Percentiles rank a stretch among this genome's conserved stretches.
Conservation (phyloP, 768 basidiomycete genomes). For the Lentinula aciculospora region DNA sequence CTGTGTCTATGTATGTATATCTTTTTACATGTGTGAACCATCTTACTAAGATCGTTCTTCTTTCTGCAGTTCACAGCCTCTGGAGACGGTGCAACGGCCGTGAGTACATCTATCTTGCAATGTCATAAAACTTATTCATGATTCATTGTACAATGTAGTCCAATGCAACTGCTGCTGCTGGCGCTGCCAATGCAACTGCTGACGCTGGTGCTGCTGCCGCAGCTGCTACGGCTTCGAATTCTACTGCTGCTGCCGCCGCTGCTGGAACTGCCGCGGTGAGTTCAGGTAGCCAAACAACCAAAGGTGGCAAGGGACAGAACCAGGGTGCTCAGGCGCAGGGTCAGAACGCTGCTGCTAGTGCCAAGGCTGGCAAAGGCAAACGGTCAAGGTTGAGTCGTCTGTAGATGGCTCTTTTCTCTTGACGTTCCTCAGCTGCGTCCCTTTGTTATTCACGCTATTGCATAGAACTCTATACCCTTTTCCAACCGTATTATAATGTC, state of each 20-base stretch:
- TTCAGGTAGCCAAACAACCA: no score
- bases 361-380: background rate
- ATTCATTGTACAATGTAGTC: background rate
- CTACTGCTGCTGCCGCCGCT: conserved; percentile 12
- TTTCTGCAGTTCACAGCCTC: conserved; percentile 26
- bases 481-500: background rate
- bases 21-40: conserved; percentile 1
- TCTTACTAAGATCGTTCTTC: conserved; percentile 5
- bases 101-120: background rate
- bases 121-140: background rate
- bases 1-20: conserved; percentile 44
- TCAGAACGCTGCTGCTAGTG: background rate
- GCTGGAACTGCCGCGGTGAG: conserved; percentile 7
- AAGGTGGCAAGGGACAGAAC: background rate
- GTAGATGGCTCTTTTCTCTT: background rate
- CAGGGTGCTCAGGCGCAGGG: background rate
- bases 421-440: background rate
- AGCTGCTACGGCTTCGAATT: conserved; percentile 9
- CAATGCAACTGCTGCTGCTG: conserved; percentile 6
- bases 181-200: background rate
- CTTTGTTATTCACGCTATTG: background rate
- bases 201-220: conserved; percentile 6
- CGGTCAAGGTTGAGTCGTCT: background rate
- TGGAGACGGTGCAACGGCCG: conserved; percentile 12
- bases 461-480: conserved; percentile 6